Evolutionary conservation across 495 filamentous ascomycete species (phyloP), one percentile per base, ranked within the genome.

Genomic region (Penicillium tannophilum): DNA sequence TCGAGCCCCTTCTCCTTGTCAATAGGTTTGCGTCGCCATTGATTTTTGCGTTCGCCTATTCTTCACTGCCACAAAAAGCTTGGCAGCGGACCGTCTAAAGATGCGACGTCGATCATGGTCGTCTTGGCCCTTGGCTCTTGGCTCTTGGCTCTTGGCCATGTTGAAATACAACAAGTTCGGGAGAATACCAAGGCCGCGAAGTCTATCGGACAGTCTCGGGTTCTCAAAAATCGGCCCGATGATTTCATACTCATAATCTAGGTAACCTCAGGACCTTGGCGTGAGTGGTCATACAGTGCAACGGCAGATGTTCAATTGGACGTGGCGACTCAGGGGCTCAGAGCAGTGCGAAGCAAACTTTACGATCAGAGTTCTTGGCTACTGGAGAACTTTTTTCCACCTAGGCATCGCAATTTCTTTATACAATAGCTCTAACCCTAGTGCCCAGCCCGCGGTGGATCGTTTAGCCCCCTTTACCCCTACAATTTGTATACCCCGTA

Each of bases 81-180:
- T 74, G 73, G 72, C 73, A 70, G 72, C 65, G 72, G 72, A 54
- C 56, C 70, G 65, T 49, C 63, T 54, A 60, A 66, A 53, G 68
- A 65, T 69, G 66, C 56, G 50, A 42, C 55, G 72, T 73, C 66
- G 73, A 76, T 76, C 73, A 54, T 61, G 54, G 35, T 31, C 9
- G 52, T 63, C 69, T 76, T 76, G 73, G 69, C 73, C 16, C 46
- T 49, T 31, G 46, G 20, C 20, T 23, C 20, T 23, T 23, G n/a
- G 46, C 46, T n/a, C 46, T 49, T 49, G 46, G 46, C 46, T 28
- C 19, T 47, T 24, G 23, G 20, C 19, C 24, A 10, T 47, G 4
- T 2, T 54, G 57, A 67, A 36, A 36, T 0, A 28, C 28, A 23
- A 23, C 20, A 39, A 39, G 35, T 39, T 39, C 11, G 10, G 39